Evolutionary conservation across 1,284 basidiomycete genomes (phyloP).

Genomic region (Austroboletus novae-zelandiae): DNA sequence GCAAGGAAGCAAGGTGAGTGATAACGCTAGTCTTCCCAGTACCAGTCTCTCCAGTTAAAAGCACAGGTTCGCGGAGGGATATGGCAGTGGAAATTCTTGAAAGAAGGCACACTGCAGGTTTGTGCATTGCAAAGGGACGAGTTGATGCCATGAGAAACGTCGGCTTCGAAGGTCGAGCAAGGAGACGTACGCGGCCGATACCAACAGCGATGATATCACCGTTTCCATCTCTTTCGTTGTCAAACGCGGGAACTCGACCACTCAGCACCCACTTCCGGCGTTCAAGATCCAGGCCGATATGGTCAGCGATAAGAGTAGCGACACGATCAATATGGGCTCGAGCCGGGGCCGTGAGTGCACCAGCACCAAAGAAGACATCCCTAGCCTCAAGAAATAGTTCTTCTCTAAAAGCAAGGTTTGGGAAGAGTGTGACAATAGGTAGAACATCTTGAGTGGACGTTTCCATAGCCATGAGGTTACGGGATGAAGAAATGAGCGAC

Average conservation of each 20-base stretch:
- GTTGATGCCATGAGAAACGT: constrained; percentile 34
- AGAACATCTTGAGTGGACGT: constrained; percentile 20
- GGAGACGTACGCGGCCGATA: constrained; percentile 56
- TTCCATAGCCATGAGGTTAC: constrained; percentile 47
- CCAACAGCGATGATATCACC: constrained; percentile 54
- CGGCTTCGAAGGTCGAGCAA: constrained; percentile 40
- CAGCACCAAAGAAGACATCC: constrained; percentile 89
- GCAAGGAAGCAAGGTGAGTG: constrained; percentile 82
- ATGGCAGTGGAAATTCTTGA: constrained; percentile 81
- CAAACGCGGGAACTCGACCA: constrained; percentile 66
- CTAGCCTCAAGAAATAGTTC: constrained; percentile 88
- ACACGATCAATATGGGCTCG: constrained; percentile 51
- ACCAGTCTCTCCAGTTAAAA: constrained; percentile 97
- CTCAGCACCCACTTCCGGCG: constrained; percentile 54
- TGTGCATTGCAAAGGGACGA: constrained; percentile 87
- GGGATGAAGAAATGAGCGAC: constrained; percentile 51
- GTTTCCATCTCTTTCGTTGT: constrained; percentile 65
- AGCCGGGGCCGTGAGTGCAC: constrained; percentile 52
- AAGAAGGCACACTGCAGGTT: constrained; percentile 79
- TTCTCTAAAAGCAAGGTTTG: constrained; percentile 82
- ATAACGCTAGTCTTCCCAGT: constrained; percentile 97
- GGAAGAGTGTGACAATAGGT: constrained; percentile 41
- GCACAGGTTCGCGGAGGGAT: constrained; percentile 76
- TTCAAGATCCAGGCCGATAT: constrained; percentile 67
- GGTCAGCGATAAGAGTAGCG: constrained; percentile 53